Base-by-base conservation (phyloP, 306 rosid species). In the Gleditsia sinensis region DNA sequence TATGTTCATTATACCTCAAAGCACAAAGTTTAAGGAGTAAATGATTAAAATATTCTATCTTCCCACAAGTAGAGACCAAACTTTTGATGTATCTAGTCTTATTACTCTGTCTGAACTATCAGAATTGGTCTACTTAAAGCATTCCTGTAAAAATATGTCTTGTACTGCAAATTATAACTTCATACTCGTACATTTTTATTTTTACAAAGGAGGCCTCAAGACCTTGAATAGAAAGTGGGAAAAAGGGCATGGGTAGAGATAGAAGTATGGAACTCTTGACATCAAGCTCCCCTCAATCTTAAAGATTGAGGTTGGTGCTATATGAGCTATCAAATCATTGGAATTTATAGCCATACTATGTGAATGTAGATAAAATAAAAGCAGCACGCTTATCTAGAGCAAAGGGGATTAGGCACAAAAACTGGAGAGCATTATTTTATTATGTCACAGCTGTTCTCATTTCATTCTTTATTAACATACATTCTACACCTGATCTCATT, bases 401-500 rank as follows among this genome's bases (percentile, higher is more conserved):
- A 46, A 46, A 14, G 51, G 17, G 51, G 51, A 46, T 46, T 16
- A 0, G n/a, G 2, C 27, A 11, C 13, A 49, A 60, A 30, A 69
- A 75, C 34, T 7, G 3, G 24, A 61, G 69, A 46, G 8, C 8
- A 51, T 62, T 46, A 30, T 34, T 87, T 78, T 21, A 72, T 81
- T 60, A 76, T 72, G 32, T 8, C 3, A 67, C 75, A 80, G 67
- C 56, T 10, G 78, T 78, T 58, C 39, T 27, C 53, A 49, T 53
- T 28, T 72, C 66, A 57, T 73, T 46, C 40, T 74, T 1, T 32
- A 67, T 71, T 78, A 56, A 62, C 73, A 45, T 30, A 68, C n/a
- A n/a, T n/a, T n/a, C n/a, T n/a, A n/a, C 0, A 25, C 59, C 24
- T 27, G 75, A 68, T 53, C 25, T 4, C 11, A 48, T 50, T 55